A percentile compares a stretch with the other conserved stretches of the same genome.
These are phyloP conservation scores for Sphenostylis stenocarpa DNA, from an alignment of 306 rosid genomes.

Conservation along the genomic window DNA sequence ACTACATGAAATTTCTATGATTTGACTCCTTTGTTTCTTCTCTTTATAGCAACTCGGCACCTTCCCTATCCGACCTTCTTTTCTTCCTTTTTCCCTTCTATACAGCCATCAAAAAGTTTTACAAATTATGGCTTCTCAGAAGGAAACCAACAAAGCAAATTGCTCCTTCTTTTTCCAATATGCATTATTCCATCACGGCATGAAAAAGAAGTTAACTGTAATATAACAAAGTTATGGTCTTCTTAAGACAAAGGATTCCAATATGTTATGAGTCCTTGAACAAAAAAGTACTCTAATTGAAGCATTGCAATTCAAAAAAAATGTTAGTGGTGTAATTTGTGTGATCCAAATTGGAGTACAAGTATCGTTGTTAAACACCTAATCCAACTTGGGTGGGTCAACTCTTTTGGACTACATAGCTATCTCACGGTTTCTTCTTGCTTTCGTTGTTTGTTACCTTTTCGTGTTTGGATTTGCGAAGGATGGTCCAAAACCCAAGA, in stretches of 20 bases:
- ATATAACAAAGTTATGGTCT: not conserved
- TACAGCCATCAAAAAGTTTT: not conserved
- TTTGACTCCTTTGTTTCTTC: slow-evolving; percentile 25
- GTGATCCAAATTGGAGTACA: slow-evolving; percentile 4
- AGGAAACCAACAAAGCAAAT: slow-evolving; percentile 12
- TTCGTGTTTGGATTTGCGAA: slow-evolving; percentile 14
- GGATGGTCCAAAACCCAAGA: not conserved
- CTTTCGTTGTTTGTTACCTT: slow-evolving; percentile 9
- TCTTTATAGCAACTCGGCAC: slow-evolving; percentile 28
- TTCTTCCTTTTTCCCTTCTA: not conserved
- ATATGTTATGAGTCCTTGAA: not conserved
- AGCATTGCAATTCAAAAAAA: not conserved
- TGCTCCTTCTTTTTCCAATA: not conserved
- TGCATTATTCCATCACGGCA: not conserved
- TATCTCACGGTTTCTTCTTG: slow-evolving; percentile 31
- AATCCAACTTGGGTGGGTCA: slow-evolving; percentile 22
- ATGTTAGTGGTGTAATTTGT: not conserved
- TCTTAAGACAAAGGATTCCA: slow-evolving; percentile 13
- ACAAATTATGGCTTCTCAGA: not conserved
- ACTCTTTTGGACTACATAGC: slow-evolving; percentile 7
- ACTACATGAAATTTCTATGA: slow-evolving; percentile 45
- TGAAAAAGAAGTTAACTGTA: too few relatives aligned
- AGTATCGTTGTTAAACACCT: not conserved
- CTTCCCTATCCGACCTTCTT: slow-evolving; percentile 34
- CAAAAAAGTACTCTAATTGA: not conserved